These are phyloP conservation scores for Penicillium psychrofluorescens DNA, from an alignment of 495 filamentous ascomycete genomes.

Conservation along the genomic window DNA sequence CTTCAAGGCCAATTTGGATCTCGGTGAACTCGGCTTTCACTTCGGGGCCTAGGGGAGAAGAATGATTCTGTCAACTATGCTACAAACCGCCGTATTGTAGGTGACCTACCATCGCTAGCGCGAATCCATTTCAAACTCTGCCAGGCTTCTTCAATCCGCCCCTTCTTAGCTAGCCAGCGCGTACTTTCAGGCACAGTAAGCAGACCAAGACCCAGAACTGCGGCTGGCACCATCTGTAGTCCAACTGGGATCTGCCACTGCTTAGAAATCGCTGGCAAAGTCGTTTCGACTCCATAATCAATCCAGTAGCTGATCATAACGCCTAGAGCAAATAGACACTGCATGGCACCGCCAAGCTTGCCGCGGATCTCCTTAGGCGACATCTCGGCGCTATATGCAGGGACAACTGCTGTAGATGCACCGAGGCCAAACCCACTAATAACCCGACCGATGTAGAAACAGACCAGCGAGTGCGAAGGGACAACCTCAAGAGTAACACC, in stretches of 20 bases:
- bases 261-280: conserved; percentile 20
- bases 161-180: conserved; percentile 45
- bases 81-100: not conserved
- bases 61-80: not conserved
- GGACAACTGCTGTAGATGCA: conserved; percentile 43
- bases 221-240: conserved; percentile 41
- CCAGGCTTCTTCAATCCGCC: conserved; percentile 42
- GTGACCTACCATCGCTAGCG: conserved; percentile 26
- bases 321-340: conserved; percentile 42
- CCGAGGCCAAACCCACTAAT: conserved; percentile 50
- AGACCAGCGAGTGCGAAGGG: conserved; percentile 34
- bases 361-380: conserved; percentile 47
- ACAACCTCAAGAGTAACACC: conserved; percentile 37
- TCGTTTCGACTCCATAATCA: conserved; percentile 39
- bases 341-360: conserved; percentile 37
- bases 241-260: conserved; percentile 52
- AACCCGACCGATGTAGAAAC: conserved; percentile 41
- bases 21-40: conserved; percentile 42
- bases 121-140: conserved; percentile 42
- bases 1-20: conserved; percentile 33
- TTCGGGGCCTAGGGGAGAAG: conserved; percentile 7
- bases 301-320: conserved; percentile 47
- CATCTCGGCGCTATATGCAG: conserved; percentile 49
- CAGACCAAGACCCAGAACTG: conserved; percentile 37
- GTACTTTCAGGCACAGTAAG: conserved; percentile 40